Percentiles rank a stretch among this genome's conserved stretches.
phyloP scores from a whole-genome alignment of 768 basidiomycete genomes.

The Boletus pseudopeckii region DNA sequence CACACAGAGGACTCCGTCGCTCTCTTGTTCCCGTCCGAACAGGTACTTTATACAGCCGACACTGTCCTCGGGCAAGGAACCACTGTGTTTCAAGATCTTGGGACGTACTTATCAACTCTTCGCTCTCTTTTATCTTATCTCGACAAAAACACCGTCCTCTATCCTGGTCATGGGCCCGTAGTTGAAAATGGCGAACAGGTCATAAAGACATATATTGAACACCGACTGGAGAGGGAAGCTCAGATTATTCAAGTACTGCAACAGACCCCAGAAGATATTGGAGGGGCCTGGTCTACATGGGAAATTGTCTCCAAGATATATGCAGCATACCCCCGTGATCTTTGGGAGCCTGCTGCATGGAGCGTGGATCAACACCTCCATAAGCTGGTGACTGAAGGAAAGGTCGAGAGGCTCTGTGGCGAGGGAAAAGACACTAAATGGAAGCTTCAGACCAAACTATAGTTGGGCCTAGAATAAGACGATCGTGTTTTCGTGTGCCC shows the following conservation, averaged over 20 bases:
- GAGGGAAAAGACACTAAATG: slow-evolving; percentile 51
- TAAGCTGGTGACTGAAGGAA: slow-evolving; percentile 67
- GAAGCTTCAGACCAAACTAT: slow-evolving; percentile 30
- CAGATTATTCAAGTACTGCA: slow-evolving; percentile 63
- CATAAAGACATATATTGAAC: slow-evolving; percentile 71
- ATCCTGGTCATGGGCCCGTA: slow-evolving; percentile 88
- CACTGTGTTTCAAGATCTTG: slow-evolving; percentile 83
- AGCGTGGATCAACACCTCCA: slow-evolving; percentile 67
- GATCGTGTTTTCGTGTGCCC: background rate
- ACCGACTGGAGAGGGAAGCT: slow-evolving; percentile 76
- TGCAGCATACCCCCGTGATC: slow-evolving; percentile 60
- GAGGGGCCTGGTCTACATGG: slow-evolving; percentile 55
- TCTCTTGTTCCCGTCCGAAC: slow-evolving; percentile 64
- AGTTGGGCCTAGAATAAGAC: background rate
- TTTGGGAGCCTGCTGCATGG: slow-evolving; percentile 72
- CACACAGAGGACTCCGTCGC: slow-evolving; percentile 87
- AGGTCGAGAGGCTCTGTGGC: slow-evolving; percentile 49
- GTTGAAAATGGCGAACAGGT: slow-evolving; percentile 57
- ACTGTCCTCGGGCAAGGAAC: slow-evolving; percentile 89
- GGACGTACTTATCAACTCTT: slow-evolving; percentile 64
- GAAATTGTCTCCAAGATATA: slow-evolving; percentile 66
- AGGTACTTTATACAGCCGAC: slow-evolving; percentile 85
- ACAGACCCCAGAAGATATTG: slow-evolving; percentile 23
- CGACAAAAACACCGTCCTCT: slow-evolving; percentile 54
- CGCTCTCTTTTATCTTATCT: slow-evolving; percentile 45